Conservation (phyloP, 441 rosid genomes). For the Isatis lusitanica region DNA sequence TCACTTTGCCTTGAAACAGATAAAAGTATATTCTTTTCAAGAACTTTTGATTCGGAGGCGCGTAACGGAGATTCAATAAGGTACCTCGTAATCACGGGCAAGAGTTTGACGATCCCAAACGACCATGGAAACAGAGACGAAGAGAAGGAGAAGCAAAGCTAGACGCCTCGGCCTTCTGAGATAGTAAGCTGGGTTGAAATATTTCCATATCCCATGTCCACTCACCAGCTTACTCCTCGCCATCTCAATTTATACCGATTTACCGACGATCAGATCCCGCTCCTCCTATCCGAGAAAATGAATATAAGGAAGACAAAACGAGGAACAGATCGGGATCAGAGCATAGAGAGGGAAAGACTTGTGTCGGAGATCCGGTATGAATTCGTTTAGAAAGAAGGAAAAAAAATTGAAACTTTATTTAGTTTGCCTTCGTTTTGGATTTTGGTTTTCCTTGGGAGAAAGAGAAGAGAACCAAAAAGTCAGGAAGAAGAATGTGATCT, state of each 20-base stretch:
- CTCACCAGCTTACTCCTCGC: constrained; percentile 49
- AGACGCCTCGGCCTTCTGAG: constrained; percentile 77
- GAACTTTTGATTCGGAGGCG: not conserved
- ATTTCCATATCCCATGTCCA: constrained; percentile 52
- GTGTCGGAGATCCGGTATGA: not conserved
- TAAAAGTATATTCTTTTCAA: not conserved
- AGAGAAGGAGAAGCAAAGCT: constrained; percentile 72
- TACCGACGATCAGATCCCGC: constrained; percentile 10
- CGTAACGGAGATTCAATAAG: too few species aligned
- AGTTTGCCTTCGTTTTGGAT: too few species aligned
- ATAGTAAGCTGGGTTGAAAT: constrained; percentile 73
- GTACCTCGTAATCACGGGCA: constrained; percentile 72
- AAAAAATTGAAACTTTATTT: too few species aligned
- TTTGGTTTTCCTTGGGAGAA: too few species aligned
- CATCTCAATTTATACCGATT: constrained; percentile 25
- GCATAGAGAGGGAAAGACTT: not conserved
- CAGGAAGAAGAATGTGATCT: too few species aligned
- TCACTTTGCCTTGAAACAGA: not conserved
- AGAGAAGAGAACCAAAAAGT: too few species aligned
- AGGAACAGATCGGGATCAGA: not conserved
- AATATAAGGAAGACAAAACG: not conserved
- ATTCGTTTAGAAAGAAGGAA: too few species aligned
- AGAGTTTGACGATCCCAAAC: constrained; percentile 96
- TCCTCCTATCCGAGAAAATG: not conserved
- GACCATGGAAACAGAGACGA: constrained; percentile 56